phyloP scores from a whole-genome alignment of 306 rosid genomes.

The Gillenia trifoliata region DNA sequence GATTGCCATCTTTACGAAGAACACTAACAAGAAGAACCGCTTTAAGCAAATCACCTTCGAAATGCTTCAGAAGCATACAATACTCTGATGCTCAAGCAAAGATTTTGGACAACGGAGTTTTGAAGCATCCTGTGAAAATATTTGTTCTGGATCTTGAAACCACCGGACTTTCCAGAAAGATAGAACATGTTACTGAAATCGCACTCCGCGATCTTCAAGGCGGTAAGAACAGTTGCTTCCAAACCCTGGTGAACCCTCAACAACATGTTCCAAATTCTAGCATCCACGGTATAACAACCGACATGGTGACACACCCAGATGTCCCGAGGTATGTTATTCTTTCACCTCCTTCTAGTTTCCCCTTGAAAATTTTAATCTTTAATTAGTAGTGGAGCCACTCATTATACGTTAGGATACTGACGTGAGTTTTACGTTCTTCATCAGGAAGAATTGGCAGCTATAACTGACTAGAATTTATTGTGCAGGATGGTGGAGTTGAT shows the following conservation, averaged over 20 bases:
- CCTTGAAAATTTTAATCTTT: too few relatives aligned
- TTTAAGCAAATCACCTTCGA: not conserved
- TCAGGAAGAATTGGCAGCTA: not conserved
- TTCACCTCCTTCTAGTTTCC: not conserved
- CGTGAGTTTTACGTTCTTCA: not conserved
- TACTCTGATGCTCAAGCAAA: not conserved
- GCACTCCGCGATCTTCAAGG: not conserved
- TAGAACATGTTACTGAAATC: not conserved
- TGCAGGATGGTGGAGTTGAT: not conserved
- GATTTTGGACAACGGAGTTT: not conserved
- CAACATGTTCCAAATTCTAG: not conserved
- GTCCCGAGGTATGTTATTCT: not conserved
- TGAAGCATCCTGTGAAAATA: not conserved
- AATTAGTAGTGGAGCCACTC: not conserved
- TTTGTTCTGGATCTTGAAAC: not conserved
- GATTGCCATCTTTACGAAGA: not conserved
- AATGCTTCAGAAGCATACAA: not conserved
- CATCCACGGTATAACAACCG: not conserved
- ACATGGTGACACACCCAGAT: not conserved
- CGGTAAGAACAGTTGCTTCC: constrained; percentile 8
- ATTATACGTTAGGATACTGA: not conserved
- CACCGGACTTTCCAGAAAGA: not conserved
- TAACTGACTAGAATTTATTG: not conserved
- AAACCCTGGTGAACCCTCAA: constrained; percentile 5
- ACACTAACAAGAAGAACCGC: not conserved